These are phyloP conservation scores for Reutealis trisperma DNA, from an alignment of 345 rosid genomes.

Conservation along the genomic window DNA sequence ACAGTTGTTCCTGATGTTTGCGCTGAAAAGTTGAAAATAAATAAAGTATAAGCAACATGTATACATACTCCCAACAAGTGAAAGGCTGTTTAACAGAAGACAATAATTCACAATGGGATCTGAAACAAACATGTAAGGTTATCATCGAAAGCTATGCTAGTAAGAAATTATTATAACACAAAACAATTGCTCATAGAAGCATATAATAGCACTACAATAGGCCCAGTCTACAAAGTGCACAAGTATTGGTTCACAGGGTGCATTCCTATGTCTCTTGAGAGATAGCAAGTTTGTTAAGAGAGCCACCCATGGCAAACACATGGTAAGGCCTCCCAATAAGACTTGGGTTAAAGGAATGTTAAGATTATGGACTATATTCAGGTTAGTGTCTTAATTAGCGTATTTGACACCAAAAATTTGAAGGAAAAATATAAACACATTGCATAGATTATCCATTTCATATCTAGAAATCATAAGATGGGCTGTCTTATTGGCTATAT, in stretches of 20 bases:
- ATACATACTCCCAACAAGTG: not conserved
- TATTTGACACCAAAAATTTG: not conserved
- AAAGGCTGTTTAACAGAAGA: not conserved
- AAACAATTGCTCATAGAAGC: not conserved
- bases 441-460: not conserved
- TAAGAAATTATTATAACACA: not conserved
- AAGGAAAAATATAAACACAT: not conserved
- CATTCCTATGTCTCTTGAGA: not conserved
- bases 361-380: not conserved
- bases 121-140: not conserved
- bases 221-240: not conserved
- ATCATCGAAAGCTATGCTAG: not conserved
- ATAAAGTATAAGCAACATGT: not conserved
- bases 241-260: not conserved
- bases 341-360: not conserved
- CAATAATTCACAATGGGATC: not conserved
- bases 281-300: too few species aligned
- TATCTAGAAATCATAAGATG: not conserved
- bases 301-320: too few species aligned
- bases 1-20: constrained; percentile 93
- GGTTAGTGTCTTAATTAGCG: not conserved
- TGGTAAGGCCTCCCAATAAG: too few species aligned
- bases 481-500: not conserved
- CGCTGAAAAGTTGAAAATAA: constrained; percentile 46
- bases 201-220: not conserved